These are phyloP conservation scores for Saussurea involucrata DNA, from an alignment of 129 eudicot genomes.

Conservation along the genomic window DNA sequence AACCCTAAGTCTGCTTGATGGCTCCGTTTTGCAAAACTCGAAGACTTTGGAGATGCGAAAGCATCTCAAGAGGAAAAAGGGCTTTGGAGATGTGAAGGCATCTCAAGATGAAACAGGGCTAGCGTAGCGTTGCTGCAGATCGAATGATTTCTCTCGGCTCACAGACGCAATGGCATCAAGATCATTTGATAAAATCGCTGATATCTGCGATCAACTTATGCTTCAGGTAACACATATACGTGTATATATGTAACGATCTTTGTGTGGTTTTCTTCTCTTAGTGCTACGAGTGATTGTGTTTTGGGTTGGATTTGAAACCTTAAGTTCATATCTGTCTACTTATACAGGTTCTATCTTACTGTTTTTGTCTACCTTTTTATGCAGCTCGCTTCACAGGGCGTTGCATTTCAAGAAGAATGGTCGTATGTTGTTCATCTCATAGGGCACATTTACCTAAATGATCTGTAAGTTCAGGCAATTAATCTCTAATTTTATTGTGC, in stretches of 20 bases:
- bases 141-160: conserved; percentile 56
- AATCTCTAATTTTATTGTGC: not conserved
- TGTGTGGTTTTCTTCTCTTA: not conserved
- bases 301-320: conserved; percentile 27
- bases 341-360: not conserved
- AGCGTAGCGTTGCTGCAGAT: not conserved
- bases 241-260: not conserved
- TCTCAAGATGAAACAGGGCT: too few relatives aligned
- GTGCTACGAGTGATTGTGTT: not conserved
- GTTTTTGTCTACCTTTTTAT: not conserved
- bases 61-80: too few relatives aligned
- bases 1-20: too few relatives aligned
- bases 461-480: conserved; percentile 43
- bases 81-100: too few relatives aligned
- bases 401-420: conserved; percentile 86
- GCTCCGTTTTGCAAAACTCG: too few relatives aligned
- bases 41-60: too few relatives aligned
- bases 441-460: conserved; percentile 70
- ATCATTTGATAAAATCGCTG: conserved; percentile 59
- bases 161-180: conserved; percentile 57
- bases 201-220: conserved; percentile 64
- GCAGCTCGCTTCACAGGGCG: conserved; percentile 62
- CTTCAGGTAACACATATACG: conserved; percentile 44
- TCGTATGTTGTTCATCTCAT: conserved; percentile 85
- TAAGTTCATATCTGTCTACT: conserved; percentile 11